Evolutionary conservation across 768 basidiomycete genomes (phyloP).

Genomic region (Daedalea quercina): DNA sequence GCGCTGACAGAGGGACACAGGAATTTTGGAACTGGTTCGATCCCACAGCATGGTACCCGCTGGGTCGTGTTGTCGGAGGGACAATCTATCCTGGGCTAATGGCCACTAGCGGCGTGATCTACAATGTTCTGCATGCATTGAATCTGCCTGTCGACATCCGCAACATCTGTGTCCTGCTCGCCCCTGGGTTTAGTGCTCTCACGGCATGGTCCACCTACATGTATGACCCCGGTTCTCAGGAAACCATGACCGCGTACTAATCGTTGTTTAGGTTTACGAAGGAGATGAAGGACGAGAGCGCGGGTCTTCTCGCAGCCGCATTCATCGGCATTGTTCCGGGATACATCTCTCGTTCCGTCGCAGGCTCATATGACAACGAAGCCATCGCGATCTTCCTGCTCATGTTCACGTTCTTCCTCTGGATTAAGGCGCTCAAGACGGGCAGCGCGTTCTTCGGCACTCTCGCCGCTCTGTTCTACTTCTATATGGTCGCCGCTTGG

Average conservation of each 20-base stretch:
- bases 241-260: not conserved
- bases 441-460: slow-evolving; percentile 92
- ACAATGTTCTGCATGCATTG: slow-evolving; percentile 79
- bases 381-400: slow-evolving; percentile 99
- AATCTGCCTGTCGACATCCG: slow-evolving; percentile 96
- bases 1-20: slow-evolving; percentile 33
- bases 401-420: slow-evolving; percentile 97
- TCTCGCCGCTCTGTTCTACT: slow-evolving; percentile 91
- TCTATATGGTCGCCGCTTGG: slow-evolving; percentile 99
- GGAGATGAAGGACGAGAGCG: slow-evolving; percentile 92
- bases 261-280: slow-evolving; percentile 71
- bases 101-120: slow-evolving; percentile 97
- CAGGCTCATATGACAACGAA: slow-evolving; percentile 99
- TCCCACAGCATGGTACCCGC: slow-evolving; percentile 98
- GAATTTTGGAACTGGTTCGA: slow-evolving; percentile 99
- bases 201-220: slow-evolving; percentile 97
- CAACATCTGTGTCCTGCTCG: slow-evolving; percentile 93
- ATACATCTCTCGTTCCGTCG: slow-evolving; percentile 98
- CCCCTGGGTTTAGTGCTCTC: slow-evolving; percentile 93
- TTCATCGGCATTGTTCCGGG: slow-evolving; percentile 98
- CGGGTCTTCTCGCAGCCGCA: slow-evolving; percentile 93
- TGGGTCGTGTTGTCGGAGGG: slow-evolving; percentile 96
- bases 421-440: slow-evolving; percentile 94
- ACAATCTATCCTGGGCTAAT: slow-evolving; percentile 98
- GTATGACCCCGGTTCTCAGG: slow-evolving; percentile 29